Conservation (phyloP, 169 alveolate genomes). For the Cryptosporidium felis region DNA sequence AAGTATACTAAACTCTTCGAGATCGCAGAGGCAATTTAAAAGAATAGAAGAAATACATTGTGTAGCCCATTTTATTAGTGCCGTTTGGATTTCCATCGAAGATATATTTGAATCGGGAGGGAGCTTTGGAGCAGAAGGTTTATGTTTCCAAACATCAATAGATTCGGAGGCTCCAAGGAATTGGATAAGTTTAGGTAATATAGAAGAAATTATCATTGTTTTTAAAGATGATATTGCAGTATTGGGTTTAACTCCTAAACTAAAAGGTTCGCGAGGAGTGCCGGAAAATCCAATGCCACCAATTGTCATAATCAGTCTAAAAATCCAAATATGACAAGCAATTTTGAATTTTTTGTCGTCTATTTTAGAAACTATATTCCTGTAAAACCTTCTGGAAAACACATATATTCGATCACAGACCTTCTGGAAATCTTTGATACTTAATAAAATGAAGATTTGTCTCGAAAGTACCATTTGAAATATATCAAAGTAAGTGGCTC, state of each 20-base stretch:
- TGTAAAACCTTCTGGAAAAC: constrained; percentile 15
- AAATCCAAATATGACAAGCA: constrained; percentile 37
- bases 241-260: not conserved
- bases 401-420: not conserved
- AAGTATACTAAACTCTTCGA: constrained; percentile 26
- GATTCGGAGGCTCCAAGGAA: constrained; percentile 61
- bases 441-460: constrained; percentile 1
- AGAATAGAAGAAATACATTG: constrained; percentile 60
- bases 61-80: constrained; percentile 48
- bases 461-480: constrained; percentile 22
- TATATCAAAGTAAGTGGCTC: constrained; percentile 57
- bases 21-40: constrained; percentile 18
- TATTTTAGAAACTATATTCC: constrained; percentile 8
- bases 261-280: not conserved
- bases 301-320: constrained; percentile 20
- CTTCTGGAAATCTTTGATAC: constrained; percentile 1
- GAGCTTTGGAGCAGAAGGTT: constrained; percentile 66
- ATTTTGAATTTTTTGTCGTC: constrained; percentile 5
- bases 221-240: constrained; percentile 10
- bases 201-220: constrained; percentile 17
- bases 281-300: not conserved
- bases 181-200: constrained; percentile 37
- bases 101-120: constrained; percentile 68
- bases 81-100: constrained; percentile 59
- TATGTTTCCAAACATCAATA: constrained; percentile 39